Percentiles rank a stretch among this genome's conserved stretches.
phyloP scores from a whole-genome alignment of 192 early-diverging fungal species.

The Chytriomyces sp. region DNA sequence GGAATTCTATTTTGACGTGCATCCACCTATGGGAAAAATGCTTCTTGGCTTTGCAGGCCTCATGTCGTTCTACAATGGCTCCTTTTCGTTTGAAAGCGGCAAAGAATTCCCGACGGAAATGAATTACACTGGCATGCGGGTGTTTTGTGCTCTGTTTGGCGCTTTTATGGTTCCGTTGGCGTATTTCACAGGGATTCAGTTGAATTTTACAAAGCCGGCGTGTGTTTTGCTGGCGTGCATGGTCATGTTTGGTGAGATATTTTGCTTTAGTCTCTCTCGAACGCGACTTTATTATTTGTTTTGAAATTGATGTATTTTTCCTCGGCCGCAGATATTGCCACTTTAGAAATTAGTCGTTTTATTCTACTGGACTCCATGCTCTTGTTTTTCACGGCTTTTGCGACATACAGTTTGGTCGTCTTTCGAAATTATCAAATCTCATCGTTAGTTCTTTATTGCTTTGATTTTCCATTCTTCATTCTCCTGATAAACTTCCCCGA shows the following conservation, averaged over 20 bases:
- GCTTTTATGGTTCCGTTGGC: constrained; percentile 86
- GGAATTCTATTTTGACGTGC: constrained; percentile 97
- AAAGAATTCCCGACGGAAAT: constrained; percentile 77
- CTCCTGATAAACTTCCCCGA: constrained; percentile 36
- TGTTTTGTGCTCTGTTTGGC: constrained; percentile 88
- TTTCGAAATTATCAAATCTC: constrained; percentile 74
- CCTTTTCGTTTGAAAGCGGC: constrained; percentile 84
- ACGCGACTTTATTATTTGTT: neutral
- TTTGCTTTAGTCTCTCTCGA: neutral
- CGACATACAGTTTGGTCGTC: constrained; percentile 68
- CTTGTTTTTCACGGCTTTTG: constrained; percentile 81
- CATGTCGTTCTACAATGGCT: constrained; percentile 84
- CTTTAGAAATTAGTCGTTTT: constrained; percentile 81
- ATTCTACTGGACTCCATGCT: constrained; percentile 96
- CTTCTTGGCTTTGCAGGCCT: constrained; percentile 84
- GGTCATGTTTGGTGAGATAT: constrained; percentile 71
- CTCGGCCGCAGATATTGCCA: constrained; percentile 65
- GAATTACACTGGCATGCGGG: constrained; percentile 86
- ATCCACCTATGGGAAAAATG: constrained; percentile 98
- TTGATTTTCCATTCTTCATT: neutral
- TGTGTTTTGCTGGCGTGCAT: constrained; percentile 79
- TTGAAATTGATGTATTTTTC: neutral
- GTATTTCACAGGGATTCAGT: constrained; percentile 81
- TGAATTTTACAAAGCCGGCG: constrained; percentile 71
- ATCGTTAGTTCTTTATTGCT: constrained; percentile 36